phyloP scores from a whole-genome alignment of 106 monocot genomes.

The Amphibolis antarctica region DNA sequence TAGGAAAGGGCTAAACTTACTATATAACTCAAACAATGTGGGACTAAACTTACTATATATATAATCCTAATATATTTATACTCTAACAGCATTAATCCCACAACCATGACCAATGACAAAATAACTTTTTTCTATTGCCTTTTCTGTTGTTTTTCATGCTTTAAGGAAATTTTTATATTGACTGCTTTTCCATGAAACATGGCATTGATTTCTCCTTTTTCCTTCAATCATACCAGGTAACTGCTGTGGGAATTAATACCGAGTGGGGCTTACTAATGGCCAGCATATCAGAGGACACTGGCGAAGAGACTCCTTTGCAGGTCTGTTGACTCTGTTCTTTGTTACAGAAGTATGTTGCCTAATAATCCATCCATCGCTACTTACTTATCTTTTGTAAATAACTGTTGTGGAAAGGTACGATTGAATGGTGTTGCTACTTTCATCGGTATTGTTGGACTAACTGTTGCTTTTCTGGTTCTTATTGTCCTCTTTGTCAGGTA shows the following conservation, averaged over 20 bases:
- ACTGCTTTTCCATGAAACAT: too few relatives aligned
- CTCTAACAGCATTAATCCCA: too few relatives aligned
- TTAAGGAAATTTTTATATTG: too few relatives aligned
- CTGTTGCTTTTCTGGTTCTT: conserved; percentile 71
- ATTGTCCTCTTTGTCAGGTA: conserved; percentile 67
- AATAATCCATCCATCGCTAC: background rate
- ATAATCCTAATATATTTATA: too few relatives aligned
- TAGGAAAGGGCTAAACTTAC: too few relatives aligned
- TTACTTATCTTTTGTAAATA: background rate
- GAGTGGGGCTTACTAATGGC: conserved; percentile 99
- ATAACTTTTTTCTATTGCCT: too few relatives aligned
- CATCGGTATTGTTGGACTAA: conserved; percentile 69
- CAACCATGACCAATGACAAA: too few relatives aligned
- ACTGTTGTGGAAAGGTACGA: conserved; percentile 48
- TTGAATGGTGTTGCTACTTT: conserved; percentile 97
- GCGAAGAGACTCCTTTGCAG: conserved; percentile 99
- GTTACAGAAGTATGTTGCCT: background rate
- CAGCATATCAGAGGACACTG: conserved; percentile 85
- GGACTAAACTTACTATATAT: too few relatives aligned
- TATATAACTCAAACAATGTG: too few relatives aligned
- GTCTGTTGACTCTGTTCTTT: conserved; percentile 43
- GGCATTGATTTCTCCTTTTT: too few relatives aligned
- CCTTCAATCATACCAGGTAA: conserved; percentile 37
- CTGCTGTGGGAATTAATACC: conserved; percentile 92
- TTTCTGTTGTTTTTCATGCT: too few relatives aligned